Conservation (phyloP, 139 green algal species). For the Picochlorum sp. region DNA sequence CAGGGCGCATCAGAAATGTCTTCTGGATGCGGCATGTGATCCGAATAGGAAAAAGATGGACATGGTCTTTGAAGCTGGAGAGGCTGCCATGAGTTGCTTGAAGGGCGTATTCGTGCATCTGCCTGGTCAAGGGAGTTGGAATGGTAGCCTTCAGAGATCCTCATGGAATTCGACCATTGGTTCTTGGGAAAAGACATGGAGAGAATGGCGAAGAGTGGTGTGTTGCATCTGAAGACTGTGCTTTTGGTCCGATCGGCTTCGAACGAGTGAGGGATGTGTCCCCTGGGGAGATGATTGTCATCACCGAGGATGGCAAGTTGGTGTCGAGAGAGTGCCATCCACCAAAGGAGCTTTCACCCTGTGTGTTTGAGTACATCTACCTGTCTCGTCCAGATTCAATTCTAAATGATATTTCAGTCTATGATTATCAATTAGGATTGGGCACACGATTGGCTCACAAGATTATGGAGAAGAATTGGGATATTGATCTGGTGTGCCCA, state of each 20-base stretch:
- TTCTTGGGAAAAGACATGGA: constrained; percentile 64
- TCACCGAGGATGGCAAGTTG: constrained; percentile 71
- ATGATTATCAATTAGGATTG: constrained; percentile 92
- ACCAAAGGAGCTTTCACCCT: constrained; percentile 51
- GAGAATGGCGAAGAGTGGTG: constrained; percentile 69
- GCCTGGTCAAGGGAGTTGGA: constrained; percentile 84
- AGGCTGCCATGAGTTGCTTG: constrained; percentile 65
- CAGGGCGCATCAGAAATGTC: constrained; percentile 77
- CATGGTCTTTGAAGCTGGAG: constrained; percentile 84
- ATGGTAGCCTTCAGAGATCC: constrained; percentile 95
- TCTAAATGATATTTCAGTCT: constrained; percentile 94
- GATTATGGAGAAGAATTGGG: constrained; percentile 70
- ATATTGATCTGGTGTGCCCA: constrained; percentile 90
- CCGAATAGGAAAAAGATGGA: constrained; percentile 67
- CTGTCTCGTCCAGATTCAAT: constrained; percentile 80
- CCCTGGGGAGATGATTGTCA: constrained; percentile 93
- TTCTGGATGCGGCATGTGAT: constrained; percentile 54
- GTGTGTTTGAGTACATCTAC: constrained; percentile 99
- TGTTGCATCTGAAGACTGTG: constrained; percentile 93
- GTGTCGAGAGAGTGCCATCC: constrained; percentile 53
- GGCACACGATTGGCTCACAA: constrained; percentile 60
- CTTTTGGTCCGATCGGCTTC: constrained; percentile 96
- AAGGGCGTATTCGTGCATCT: constrained; percentile 92
- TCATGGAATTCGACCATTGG: constrained; percentile 89
- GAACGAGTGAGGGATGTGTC: constrained; percentile 82